These are phyloP conservation scores for Myxozyma monticola DNA, from an alignment of 805 yeast genomes.

Conservation along the genomic window DNA sequence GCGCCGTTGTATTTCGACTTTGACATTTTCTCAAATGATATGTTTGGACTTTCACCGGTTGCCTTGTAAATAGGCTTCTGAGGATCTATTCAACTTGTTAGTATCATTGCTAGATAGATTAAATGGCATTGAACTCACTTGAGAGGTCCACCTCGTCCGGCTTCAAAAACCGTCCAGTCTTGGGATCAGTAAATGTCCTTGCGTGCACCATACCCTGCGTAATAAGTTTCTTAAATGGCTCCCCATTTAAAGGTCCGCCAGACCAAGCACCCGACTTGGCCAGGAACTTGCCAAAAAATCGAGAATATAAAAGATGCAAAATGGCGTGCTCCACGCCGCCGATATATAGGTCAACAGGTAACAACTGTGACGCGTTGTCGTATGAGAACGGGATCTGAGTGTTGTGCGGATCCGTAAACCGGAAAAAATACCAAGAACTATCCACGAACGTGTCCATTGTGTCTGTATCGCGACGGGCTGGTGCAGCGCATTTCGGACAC, in stretches of 20 bases:
- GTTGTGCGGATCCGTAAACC: slow-evolving; percentile 78
- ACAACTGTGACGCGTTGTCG: slow-evolving; percentile 48
- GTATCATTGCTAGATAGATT: too few relatives aligned
- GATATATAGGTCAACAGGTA: slow-evolving; percentile 88
- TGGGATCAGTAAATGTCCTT: slow-evolving; percentile 72
- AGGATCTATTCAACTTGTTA: slow-evolving; percentile 13
- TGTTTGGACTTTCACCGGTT: slow-evolving; percentile 52
- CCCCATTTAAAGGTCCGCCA: slow-evolving; percentile 59
- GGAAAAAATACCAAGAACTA: slow-evolving; percentile 92
- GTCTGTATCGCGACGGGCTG: slow-evolving; percentile 87
- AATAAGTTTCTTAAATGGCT: slow-evolving; percentile 76
- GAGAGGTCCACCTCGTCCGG: slow-evolving; percentile 66
- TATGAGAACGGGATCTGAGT: slow-evolving; percentile 51
- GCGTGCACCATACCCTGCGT: slow-evolving; percentile 99
- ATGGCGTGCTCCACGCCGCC: slow-evolving; percentile 99
- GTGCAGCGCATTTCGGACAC: slow-evolving; percentile 75
- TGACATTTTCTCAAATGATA: slow-evolving; percentile 89
- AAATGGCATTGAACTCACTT: too few relatives aligned
- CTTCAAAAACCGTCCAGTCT: slow-evolving; percentile 69
- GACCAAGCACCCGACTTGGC: slow-evolving; percentile 67
- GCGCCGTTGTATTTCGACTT: slow-evolving; percentile 95
- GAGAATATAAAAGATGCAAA: slow-evolving; percentile 78
- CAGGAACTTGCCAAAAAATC: slow-evolving; percentile 82
- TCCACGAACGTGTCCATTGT: slow-evolving; percentile 99
- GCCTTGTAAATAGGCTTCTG: slow-evolving; percentile 48